Evolutionary conservation across 371 early-diverging fungal species (phyloP).

Genomic region (Massospora cicadina): DNA sequence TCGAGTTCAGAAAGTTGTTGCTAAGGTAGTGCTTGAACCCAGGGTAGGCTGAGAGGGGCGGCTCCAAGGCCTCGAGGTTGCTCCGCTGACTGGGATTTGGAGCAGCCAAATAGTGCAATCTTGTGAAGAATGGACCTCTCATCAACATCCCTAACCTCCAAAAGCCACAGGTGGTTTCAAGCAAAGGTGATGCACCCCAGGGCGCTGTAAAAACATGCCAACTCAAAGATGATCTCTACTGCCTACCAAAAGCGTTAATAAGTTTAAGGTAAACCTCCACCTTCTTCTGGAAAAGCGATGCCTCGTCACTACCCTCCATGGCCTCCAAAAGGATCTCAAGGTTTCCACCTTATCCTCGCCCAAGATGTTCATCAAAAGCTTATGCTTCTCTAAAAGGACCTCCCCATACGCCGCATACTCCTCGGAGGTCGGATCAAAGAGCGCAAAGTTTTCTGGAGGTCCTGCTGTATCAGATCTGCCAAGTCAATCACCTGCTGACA

Average conservation of each 20-base stretch:
- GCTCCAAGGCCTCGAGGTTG: too few species aligned
- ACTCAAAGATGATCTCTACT: neutral
- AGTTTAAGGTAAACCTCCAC: neutral
- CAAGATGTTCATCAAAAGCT: neutral
- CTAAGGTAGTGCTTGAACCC: neutral
- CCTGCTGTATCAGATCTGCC: neutral
- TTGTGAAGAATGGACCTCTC: conserved; percentile 45
- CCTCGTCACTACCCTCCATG: neutral
- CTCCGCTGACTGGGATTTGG: conserved; percentile 4
- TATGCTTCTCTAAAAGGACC: neutral
- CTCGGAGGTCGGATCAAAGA: conserved; percentile 2
- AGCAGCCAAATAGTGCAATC: conserved; percentile 26
- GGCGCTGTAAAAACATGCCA: neutral
- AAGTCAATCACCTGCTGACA: conserved; percentile 4
- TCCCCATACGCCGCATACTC: conserved; percentile 7
- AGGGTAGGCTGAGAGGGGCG: neutral
- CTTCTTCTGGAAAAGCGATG: neutral
- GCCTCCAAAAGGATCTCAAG: neutral
- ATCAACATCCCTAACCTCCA: conserved; percentile 25
- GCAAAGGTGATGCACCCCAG: neutral
- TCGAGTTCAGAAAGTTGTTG: conserved; percentile 2
- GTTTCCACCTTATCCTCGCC: neutral
- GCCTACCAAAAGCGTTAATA: neutral
- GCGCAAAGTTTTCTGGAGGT: conserved; percentile 3
- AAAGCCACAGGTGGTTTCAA: neutral